Evolutionary conservation across 2,329 filamentous ascomycete species (phyloP).

Genomic region (Pezizomycotina sp.): DNA sequence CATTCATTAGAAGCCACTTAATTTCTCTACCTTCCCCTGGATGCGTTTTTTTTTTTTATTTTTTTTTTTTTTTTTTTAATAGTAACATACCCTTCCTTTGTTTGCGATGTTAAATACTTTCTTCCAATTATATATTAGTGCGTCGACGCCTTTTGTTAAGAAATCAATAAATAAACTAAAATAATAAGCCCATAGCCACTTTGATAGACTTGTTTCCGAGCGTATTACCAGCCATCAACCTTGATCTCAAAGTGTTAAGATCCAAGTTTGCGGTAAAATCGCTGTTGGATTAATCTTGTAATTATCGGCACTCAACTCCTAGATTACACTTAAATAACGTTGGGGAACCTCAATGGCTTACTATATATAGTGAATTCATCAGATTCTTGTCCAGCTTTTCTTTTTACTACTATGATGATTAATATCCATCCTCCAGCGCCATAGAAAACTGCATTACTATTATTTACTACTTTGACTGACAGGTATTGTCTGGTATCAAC

Average conservation of each 20-base stretch:
- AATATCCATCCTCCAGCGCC: no score
- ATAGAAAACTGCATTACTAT: no score
- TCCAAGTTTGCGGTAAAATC: background rate
- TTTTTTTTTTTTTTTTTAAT: constrained; percentile 6
- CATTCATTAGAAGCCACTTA: constrained; percentile 6
- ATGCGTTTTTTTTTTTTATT: background rate
- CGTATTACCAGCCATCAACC: background rate
- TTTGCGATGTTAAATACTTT: background rate
- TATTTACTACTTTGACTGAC: no score
- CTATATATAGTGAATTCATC: background rate
- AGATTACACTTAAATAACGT: background rate
- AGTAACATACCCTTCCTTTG: background rate
- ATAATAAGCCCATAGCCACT: background rate
- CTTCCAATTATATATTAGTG: background rate
- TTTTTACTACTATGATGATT: no score
- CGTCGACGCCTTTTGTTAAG: background rate
- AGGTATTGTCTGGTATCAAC: no score
- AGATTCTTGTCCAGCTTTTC: constrained; percentile 2
- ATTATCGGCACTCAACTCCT: background rate
- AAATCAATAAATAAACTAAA: background rate
- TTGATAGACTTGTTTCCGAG: background rate
- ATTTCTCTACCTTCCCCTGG: background rate
- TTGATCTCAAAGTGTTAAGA: background rate
- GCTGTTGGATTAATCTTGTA: background rate
- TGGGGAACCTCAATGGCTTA: background rate